Conservation (phyloP, 805 yeast genomes). For the Torulaspora indica region DNA sequence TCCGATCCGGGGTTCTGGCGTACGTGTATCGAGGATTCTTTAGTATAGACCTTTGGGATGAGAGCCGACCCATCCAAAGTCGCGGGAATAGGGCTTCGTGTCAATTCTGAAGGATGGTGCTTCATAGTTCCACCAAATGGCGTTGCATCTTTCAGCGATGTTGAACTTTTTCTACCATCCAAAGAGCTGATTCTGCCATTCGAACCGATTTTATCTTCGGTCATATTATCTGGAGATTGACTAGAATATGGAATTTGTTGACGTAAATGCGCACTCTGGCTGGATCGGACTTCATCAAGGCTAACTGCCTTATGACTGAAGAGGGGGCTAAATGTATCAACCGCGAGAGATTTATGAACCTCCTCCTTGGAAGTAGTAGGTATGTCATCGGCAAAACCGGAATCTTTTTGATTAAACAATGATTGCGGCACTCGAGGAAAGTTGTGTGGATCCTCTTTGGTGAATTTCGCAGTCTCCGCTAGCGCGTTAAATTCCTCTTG, state of each 20-base stretch:
- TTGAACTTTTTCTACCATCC: background rate
- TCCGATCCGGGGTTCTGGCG: background rate
- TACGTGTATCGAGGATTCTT: background rate
- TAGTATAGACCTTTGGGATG: background rate
- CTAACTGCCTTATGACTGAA: background rate
- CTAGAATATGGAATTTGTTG: background rate
- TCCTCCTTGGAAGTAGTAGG: background rate
- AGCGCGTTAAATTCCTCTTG: background rate
- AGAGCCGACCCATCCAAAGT: background rate
- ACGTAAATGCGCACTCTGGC: background rate
- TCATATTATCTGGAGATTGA: background rate
- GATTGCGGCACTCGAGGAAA: background rate
- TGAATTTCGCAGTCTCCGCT: background rate
- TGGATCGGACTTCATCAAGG: background rate
- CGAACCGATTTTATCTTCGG: background rate
- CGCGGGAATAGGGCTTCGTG: background rate
- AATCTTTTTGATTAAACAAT: background rate
- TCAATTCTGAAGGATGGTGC: background rate
- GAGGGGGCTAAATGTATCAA: background rate
- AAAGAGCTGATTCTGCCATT: background rate
- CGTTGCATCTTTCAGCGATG: constrained; percentile 1
- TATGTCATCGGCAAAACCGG: background rate
- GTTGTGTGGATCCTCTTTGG: background rate
- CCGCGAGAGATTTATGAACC: background rate
- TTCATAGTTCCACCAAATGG: constrained; percentile 2